phyloP scores from a whole-genome alignment of 2,329 filamentous ascomycete genomes.

The Exserohilum turcica region DNA sequence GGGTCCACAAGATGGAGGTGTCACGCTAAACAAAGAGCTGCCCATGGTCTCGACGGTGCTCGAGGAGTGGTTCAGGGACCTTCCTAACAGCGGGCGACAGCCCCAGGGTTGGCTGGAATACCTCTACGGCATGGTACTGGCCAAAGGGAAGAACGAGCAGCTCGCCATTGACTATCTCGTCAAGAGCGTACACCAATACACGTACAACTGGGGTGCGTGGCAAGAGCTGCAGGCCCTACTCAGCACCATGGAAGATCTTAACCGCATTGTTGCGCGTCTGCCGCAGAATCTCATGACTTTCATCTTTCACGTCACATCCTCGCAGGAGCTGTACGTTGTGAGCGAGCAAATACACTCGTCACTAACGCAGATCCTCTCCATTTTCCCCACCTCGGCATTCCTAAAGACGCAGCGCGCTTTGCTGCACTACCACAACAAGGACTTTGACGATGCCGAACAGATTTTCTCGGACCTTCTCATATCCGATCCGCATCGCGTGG shows the following conservation, averaged over 20 bases:
- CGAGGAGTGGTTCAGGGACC: constrained; percentile 78
- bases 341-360: constrained; percentile 74
- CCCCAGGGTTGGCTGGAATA: constrained; percentile 95
- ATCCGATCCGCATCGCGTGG: constrained; percentile 73
- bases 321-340: constrained; percentile 88
- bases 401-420: constrained; percentile 88
- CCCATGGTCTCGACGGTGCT: constrained; percentile 74
- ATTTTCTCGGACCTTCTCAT: constrained; percentile 72
- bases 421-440: constrained; percentile 87
- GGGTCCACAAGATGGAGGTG: constrained; percentile 86
- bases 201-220: constrained; percentile 98
- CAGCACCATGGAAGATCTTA: constrained; percentile 80
- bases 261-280: constrained; percentile 71
- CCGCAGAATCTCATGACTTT: constrained; percentile 91
- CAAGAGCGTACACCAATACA: constrained; percentile 83
- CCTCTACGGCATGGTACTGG: constrained; percentile 85
- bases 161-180: constrained; percentile 86
- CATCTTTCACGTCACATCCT: constrained; percentile 91
- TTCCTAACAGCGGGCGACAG: constrained; percentile 60
- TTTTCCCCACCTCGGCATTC: constrained; percentile 89
- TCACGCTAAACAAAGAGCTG: constrained; percentile 83
- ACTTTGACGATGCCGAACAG: constrained; percentile 67
- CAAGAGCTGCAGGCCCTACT: constrained; percentile 85
- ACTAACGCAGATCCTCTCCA: constrained; percentile 75
- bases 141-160: constrained; percentile 87